Conservation (phyloP, 164 flowering plant genomes). For the Magnolia officinalis region DNA sequence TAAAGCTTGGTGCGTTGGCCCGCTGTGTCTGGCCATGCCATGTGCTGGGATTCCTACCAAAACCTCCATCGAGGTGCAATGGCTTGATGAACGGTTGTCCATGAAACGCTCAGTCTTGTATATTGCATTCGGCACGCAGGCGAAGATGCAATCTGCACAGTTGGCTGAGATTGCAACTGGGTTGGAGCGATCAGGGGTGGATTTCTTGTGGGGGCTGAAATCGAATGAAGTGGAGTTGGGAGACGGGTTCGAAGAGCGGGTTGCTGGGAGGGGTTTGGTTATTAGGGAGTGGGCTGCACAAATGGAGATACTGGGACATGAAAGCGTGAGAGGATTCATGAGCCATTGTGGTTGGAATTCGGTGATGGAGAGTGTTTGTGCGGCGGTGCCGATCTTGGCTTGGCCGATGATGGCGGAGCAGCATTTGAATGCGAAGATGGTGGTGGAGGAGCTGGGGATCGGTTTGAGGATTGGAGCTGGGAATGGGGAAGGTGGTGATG, state of each 20-base stretch:
- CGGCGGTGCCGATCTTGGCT: slow-evolving; percentile 28
- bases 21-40: slow-evolving; percentile 21
- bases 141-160: slow-evolving; percentile 11
- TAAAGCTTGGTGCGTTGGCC: slow-evolving; percentile 28
- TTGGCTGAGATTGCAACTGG: slow-evolving; percentile 21
- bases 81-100: slow-evolving; percentile 12
- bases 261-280: slow-evolving; percentile 20
- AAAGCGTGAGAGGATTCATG: slow-evolving; percentile 28
- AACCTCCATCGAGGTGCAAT: slow-evolving; percentile 4
- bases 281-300: slow-evolving; percentile 29
- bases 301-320: slow-evolving; percentile 21
- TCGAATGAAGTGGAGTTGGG: slow-evolving; percentile 1
- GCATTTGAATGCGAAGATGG: slow-evolving; percentile 24
- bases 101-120: slow-evolving; percentile 13
- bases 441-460: slow-evolving; percentile 27
- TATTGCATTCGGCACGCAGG: slow-evolving; percentile 27
- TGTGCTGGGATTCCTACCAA: not conserved
- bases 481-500: not conserved
- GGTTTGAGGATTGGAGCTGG: slow-evolving; percentile 18
- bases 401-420: slow-evolving; percentile 35
- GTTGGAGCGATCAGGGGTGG: slow-evolving; percentile 15
- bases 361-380: slow-evolving; percentile 26
- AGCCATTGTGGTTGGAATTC: slow-evolving; percentile 45
- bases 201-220: slow-evolving; percentile 22
- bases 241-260: slow-evolving; percentile 17